These are phyloP conservation scores for Daedaleopsis sinensis DNA, from an alignment of 768 basidiomycete genomes.

Conservation along the genomic window DNA sequence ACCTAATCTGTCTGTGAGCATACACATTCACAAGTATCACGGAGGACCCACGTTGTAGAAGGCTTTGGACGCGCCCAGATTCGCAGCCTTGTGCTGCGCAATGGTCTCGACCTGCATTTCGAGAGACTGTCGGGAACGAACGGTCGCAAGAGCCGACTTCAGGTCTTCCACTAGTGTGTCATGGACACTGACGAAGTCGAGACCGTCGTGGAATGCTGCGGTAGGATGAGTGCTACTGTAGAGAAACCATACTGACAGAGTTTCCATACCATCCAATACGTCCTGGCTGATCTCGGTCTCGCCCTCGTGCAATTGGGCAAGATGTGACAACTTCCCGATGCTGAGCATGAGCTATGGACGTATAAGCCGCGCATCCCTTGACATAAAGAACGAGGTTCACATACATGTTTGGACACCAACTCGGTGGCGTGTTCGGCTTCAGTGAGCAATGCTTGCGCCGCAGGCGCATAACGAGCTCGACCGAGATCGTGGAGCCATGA, in stretches of 20 bases:
- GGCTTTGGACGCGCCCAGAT: slow-evolving; percentile 47
- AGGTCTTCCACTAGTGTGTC: slow-evolving; percentile 68
- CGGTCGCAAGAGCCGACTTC: slow-evolving; percentile 45
- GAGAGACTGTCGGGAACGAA: slow-evolving; percentile 62
- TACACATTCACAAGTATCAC: not conserved
- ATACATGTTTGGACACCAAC: slow-evolving; percentile 78
- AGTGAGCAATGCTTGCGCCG: slow-evolving; percentile 62
- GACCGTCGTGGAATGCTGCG: slow-evolving; percentile 79
- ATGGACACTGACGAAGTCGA: slow-evolving; percentile 89
- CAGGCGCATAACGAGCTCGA: slow-evolving; percentile 63
- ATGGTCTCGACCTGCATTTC: slow-evolving; percentile 73
- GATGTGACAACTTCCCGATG: slow-evolving; percentile 83
- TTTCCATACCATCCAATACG: slow-evolving; percentile 54
- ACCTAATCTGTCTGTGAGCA: slow-evolving; percentile 43
- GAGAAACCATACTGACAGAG: not conserved
- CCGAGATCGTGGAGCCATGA: slow-evolving; percentile 91
- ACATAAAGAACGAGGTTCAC: slow-evolving; percentile 21
- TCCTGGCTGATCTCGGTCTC: slow-evolving; percentile 48
- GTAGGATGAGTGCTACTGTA: not conserved
- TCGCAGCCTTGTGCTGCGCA: slow-evolving; percentile 53
- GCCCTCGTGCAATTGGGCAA: slow-evolving; percentile 61
- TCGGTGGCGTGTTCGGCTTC: slow-evolving; percentile 60
- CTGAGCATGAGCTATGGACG: slow-evolving; percentile 79
- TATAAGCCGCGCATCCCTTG: not conserved
- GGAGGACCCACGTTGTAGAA: slow-evolving; percentile 48